Evolutionary conservation across 805 yeast species (phyloP), one percentile per base, ranked within the genome.

Genomic region (Kregervanrija pseudodelftensis): DNA sequence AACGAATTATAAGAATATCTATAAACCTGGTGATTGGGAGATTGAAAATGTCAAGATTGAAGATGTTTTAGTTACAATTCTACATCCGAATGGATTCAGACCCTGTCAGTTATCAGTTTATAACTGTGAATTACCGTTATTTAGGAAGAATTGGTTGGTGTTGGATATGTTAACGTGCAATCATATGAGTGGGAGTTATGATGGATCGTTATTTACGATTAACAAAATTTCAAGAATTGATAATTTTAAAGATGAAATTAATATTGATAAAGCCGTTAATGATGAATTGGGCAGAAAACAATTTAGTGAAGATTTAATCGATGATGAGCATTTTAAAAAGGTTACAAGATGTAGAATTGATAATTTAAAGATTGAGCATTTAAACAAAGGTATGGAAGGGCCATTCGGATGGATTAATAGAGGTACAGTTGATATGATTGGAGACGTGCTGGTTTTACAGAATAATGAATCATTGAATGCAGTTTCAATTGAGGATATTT

Each of bases 351-450:
- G 88, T 49, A 68, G 98, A 41, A 82, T 90, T 33, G 98, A 93
- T 59, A 80, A 88, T 30, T 74, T 93, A 44, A 82, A 80, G 57
- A 76, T 93, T 34, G 95, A 91, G 53, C 98, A 93, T 64, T 66
- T 93, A 46, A 93, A 93, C 59, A 77, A 86, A 1, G 98, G 97
- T 0, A 74, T 86, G 46, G 80, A 81, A 44, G 99, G 99, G 0
- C 96, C 98, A 11, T 88, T 93, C 64, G 97, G 98, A 7, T 93
- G 99, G 99, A 91, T 93, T 45, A 80, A 87, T 5, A 74, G 77
- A 49, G 99, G 99, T 11, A 80, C 80, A 42, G 98, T 91, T 16
- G 97, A 93, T 63, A 82, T 93, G 81, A 68, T 87, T 50, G 97
- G 96, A 8, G 97, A 93, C 58, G 79, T 91, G 13, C 77, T 82